A percentile compares a stretch with the other conserved stretches of the same genome.
Evolutionary conservation across 306 rosid genomes (phyloP).

Genomic region (Crataegus laevigata): DNA sequence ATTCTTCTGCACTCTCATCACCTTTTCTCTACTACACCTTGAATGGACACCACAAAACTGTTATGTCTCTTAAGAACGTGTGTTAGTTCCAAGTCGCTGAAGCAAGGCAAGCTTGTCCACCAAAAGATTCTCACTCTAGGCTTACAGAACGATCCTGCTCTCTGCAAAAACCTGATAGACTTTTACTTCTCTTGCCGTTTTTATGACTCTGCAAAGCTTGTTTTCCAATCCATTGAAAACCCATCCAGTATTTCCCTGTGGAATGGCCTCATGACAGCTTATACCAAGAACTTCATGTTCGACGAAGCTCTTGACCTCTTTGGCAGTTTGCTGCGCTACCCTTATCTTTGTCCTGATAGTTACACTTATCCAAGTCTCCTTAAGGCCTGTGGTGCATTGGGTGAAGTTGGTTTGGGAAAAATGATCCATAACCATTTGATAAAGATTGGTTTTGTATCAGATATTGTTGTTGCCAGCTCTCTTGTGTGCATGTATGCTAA

Average conservation of each 20-base stretch:
- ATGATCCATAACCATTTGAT: conserved; percentile 47
- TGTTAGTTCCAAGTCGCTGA: conserved; percentile 35
- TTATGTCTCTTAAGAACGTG: conserved; percentile 41
- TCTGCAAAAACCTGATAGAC: conserved; percentile 47
- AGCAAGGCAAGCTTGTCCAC: conserved; percentile 55
- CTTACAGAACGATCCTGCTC: conserved; percentile 31
- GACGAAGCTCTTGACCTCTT: conserved; percentile 53
- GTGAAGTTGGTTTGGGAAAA: conserved; percentile 37
- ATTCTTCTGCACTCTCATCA: background rate
- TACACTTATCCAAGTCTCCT: conserved; percentile 68
- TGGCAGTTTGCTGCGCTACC: conserved; percentile 29
- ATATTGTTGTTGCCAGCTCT: conserved; percentile 61
- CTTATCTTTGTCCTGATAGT: conserved; percentile 42
- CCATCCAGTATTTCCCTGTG: conserved; percentile 53
- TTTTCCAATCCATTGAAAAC: conserved; percentile 36
- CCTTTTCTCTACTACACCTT: background rate
- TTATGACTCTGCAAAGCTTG: conserved; percentile 37
- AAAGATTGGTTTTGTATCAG: conserved; percentile 43
- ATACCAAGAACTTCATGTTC: conserved; percentile 58
- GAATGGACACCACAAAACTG: conserved; percentile 47
- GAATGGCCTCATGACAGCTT: conserved; percentile 61
- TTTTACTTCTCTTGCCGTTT: conserved; percentile 49
- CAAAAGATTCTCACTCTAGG: conserved; percentile 58
- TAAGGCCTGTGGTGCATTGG: conserved; percentile 60
- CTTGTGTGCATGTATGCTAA: conserved; percentile 60